Evolutionary conservation across 2,329 filamentous ascomycete genomes (phyloP).

Genomic region (Fusarium mexicanum): DNA sequence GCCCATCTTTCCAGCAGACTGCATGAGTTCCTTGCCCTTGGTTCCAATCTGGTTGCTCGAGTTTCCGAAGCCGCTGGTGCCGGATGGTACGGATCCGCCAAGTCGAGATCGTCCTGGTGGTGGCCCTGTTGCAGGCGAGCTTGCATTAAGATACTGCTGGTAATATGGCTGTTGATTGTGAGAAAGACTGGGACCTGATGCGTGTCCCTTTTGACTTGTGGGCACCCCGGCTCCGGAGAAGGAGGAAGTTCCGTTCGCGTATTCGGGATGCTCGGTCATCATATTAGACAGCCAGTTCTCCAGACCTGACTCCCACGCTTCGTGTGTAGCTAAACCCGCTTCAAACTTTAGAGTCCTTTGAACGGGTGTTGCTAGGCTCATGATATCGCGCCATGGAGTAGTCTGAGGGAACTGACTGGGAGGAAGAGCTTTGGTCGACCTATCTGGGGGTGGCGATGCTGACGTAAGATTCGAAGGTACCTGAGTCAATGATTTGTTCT

Average conservation of each 20-base stretch:
- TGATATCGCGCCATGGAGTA: slow-evolving; percentile 79
- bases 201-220: slow-evolving; percentile 28
- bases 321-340: slow-evolving; percentile 76
- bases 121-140: slow-evolving; percentile 42
- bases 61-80: slow-evolving; percentile 59
- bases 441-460: slow-evolving; percentile 50
- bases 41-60: slow-evolving; percentile 75
- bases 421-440: slow-evolving; percentile 27
- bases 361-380: slow-evolving; percentile 69
- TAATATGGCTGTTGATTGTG: slow-evolving; percentile 60
- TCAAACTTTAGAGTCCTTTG: slow-evolving; percentile 81
- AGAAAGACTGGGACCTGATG: slow-evolving; percentile 36
- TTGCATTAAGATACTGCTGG: slow-evolving; percentile 65
- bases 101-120: slow-evolving; percentile 50
- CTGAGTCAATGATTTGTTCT: slow-evolving; percentile 52
- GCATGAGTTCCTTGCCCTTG: slow-evolving; percentile 89
- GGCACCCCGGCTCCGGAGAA: slow-evolving; percentile 39
- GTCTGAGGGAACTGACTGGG: slow-evolving; percentile 45
- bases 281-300: slow-evolving; percentile 63
- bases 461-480: slow-evolving; percentile 48
- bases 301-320: slow-evolving; percentile 79
- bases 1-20: slow-evolving; percentile 86
- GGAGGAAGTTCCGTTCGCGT: slow-evolving; percentile 51
- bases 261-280: slow-evolving; percentile 58
- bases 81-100: slow-evolving; percentile 52